phyloP scores from a whole-genome alignment of 768 basidiomycete genomes.

The Tricholomella constricta region DNA sequence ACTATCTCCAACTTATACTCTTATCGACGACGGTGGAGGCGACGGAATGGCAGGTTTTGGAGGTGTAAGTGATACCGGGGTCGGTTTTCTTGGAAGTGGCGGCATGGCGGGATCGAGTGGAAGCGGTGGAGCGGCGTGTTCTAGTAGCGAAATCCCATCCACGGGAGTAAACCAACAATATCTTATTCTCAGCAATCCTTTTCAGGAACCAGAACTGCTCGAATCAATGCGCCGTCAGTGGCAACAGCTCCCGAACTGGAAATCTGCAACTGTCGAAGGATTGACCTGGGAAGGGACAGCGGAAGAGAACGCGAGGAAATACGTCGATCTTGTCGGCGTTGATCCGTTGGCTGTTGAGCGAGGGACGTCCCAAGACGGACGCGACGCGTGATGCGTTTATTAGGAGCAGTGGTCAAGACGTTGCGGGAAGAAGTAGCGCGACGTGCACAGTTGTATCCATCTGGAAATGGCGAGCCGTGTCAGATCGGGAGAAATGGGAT shows the following conservation, averaged over 20 bases:
- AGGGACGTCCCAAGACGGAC: too few species aligned
- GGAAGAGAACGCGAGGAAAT: too few species aligned
- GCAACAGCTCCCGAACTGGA: too few species aligned
- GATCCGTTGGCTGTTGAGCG: too few species aligned
- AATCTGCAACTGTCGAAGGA: too few species aligned
- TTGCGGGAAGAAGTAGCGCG: constrained; percentile 53
- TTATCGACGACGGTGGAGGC: neutral
- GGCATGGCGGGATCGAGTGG: neutral
- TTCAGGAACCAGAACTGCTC: too few species aligned
- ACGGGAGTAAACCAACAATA: neutral
- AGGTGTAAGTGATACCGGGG: neutral
- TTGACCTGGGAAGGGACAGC: too few species aligned
- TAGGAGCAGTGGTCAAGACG: constrained; percentile 51
- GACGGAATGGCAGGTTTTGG: neutral
- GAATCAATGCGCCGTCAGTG: too few species aligned
- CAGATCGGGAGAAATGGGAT: constrained; percentile 66
- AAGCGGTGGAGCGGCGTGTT: neutral
- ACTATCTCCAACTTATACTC: neutral
- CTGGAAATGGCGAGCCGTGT: constrained; percentile 29
- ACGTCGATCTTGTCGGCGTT: too few species aligned
- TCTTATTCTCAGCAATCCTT: neutral
- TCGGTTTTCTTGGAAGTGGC: neutral
- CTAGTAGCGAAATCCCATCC: neutral
- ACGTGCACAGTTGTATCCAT: constrained; percentile 31
- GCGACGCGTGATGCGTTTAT: too few species aligned